phyloP scores from a whole-genome alignment of 371 early-diverging fungal genomes.

The Mucor mucedo region DNA sequence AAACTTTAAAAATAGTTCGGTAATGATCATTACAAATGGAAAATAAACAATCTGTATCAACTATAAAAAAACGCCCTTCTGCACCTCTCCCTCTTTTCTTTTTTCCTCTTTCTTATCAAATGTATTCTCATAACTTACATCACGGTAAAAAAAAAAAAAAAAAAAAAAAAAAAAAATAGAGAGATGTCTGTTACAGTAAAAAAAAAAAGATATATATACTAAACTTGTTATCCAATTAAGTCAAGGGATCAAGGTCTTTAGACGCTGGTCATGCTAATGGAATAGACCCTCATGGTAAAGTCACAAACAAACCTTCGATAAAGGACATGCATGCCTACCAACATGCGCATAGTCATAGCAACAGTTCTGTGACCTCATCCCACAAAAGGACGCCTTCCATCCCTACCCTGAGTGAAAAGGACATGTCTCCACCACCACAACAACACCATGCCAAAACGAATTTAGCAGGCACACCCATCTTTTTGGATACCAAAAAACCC shows the following conservation, averaged over 20 bases:
- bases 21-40: neutral
- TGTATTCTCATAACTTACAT: neutral
- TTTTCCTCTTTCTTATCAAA: neutral
- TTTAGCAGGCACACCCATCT: constrained; percentile 12
- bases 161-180: neutral
- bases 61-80: neutral
- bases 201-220: no score
- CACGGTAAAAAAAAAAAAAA: neutral
- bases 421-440: neutral
- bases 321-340: constrained; percentile 3
- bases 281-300: neutral
- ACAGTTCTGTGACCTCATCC: neutral
- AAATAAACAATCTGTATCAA: neutral
- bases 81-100: neutral
- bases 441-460: constrained; percentile 11
- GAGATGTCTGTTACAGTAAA: neutral
- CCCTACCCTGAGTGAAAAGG: neutral
- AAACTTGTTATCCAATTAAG: neutral
- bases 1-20: constrained; percentile 4
- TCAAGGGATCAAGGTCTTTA: constrained; percentile 19
- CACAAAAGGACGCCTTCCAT: no score
- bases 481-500: constrained; percentile 8
- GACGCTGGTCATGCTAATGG: constrained; percentile 6
- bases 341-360: neutral
- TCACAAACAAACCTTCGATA: constrained; percentile 6